Base-by-base conservation (phyloP, 768 basidiomycete species). In the Roridomyces roridus region DNA sequence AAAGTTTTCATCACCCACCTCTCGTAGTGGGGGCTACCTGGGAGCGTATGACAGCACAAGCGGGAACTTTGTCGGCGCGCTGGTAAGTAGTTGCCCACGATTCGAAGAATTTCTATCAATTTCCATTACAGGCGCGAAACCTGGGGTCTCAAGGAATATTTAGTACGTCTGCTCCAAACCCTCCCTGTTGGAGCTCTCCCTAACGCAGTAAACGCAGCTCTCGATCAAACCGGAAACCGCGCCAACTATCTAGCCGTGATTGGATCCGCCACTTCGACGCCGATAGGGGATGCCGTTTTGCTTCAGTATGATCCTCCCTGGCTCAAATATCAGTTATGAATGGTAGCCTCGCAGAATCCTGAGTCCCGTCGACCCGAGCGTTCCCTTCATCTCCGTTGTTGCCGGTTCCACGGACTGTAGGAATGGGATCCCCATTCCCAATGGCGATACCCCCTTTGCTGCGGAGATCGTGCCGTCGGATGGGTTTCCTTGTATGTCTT, bases 181-280 rank as follows among this genome's bases (percentile, higher is more conserved):
- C 18, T n/a, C 11, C 12, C 43, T n/a, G n/a, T n/a, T n/a, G n/a
- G n/a, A n/a, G n/a, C n/a, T n/a, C n/a, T n/a, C n/a, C n/a, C n/a
- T n/a, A n/a, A n/a, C n/a, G n/a, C n/a, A n/a, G n/a, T n/a, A n/a
- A n/a, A 9, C 34, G 34, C 17, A 53, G 51, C 51, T 37, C 43
- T 53, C 24, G 51, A 53, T 5, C 25, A 37, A 20, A 53, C 51
- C 14, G 51, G 43, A 23, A 21, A 53, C 35, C 51, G 43, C 34
- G 28, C 51, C 31, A 53, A 53, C 35, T 53, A 53, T 37, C 43
- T 53, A 36, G 51, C 51, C 34, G 51, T 53, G 18, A 28, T 53
- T 45, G 51, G 43, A 45, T 37, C 29, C 34, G 39, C 43, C 43
- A 53, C 35, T 43, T 25, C 51, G 18, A 53, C 51, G n/a, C 44